phyloP scores from a whole-genome alignment of 208 protist species.

The Histomonas meleagridis region DNA sequence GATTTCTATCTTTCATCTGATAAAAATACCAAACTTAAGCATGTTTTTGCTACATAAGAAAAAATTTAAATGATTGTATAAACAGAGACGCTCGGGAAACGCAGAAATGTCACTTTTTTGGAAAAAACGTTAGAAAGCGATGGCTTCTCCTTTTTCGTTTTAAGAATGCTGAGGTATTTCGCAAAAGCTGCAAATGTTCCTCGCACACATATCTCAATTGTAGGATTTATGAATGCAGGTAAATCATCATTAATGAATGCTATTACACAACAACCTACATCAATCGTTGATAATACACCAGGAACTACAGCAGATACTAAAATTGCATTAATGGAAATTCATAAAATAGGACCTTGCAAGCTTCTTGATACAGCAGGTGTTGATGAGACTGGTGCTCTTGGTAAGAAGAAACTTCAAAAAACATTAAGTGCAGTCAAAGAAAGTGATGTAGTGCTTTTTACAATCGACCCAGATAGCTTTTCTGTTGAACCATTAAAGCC shows the following conservation, averaged over 20 bases:
- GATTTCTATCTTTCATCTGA: too few relatives aligned
- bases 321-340: slow-evolving; percentile 56
- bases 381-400: slow-evolving; percentile 49
- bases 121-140: too few relatives aligned
- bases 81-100: too few relatives aligned
- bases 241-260: slow-evolving; percentile 57
- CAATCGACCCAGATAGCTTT: slow-evolving; percentile 44
- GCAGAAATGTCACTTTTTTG: too few relatives aligned
- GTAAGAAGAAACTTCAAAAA: slow-evolving; percentile 52
- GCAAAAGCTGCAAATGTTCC: slow-evolving; percentile 24
- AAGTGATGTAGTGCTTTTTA: slow-evolving; percentile 48
- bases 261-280: slow-evolving; percentile 52
- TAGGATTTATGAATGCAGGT: slow-evolving; percentile 54
- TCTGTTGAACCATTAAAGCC: not conserved
- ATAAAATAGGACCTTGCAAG: slow-evolving; percentile 52
- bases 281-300: slow-evolving; percentile 54
- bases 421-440: slow-evolving; percentile 45
- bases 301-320: slow-evolving; percentile 57
- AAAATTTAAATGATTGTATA: too few relatives aligned
- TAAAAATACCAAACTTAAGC: too few relatives aligned
- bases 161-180: too few relatives aligned
- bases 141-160: too few relatives aligned
- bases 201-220: slow-evolving; percentile 48
- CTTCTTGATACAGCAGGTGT: slow-evolving; percentile 56
- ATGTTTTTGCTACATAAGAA: too few relatives aligned